These are phyloP conservation scores for Penicillium turbatum DNA, from an alignment of 495 filamentous ascomycete species.

Conservation along the genomic window DNA sequence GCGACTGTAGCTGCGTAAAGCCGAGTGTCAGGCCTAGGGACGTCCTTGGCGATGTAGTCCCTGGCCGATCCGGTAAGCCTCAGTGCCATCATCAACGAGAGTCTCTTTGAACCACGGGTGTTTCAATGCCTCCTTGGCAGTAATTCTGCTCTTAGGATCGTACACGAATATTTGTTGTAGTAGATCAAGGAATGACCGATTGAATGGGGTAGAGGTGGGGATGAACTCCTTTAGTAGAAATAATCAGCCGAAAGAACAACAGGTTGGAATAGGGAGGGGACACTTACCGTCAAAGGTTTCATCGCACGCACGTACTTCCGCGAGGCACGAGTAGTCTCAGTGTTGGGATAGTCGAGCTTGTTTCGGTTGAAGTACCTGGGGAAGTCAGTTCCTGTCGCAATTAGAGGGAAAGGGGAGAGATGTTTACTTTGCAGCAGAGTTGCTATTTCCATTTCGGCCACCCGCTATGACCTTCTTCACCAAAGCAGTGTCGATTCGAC, in stretches of 20 bases:
- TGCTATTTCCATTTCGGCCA: conserved; percentile 60
- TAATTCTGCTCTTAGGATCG: conserved; percentile 84
- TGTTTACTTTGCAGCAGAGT: conserved; percentile 76
- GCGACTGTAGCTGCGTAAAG: background rate
- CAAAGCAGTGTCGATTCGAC: conserved; percentile 67
- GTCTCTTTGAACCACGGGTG: conserved; percentile 93
- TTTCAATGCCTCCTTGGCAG: conserved; percentile 82
- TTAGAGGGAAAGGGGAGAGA: background rate
- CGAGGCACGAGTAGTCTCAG: conserved; percentile 82
- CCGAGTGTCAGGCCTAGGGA: background rate
- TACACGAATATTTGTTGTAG: conserved; percentile 91
- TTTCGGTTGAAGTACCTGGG: conserved; percentile 77
- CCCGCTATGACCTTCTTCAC: conserved; percentile 67
- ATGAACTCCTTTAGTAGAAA: conserved; percentile 70
- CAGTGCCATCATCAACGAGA: conserved; percentile 85
- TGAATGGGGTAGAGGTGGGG: conserved; percentile 70
- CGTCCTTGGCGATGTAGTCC: conserved; percentile 28
- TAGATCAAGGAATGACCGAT: conserved; percentile 81
- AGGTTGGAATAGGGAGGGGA: conserved; percentile 27
- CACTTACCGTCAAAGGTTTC: conserved; percentile 77
- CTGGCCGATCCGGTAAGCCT: conserved; percentile 69
- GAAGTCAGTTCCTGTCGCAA: conserved; percentile 1
- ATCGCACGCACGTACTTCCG: conserved; percentile 92
- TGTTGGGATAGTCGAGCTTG: conserved; percentile 82
- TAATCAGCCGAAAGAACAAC: background rate